Evolutionary conservation across 1,284 basidiomycete genomes (phyloP).

Genomic region (Pseudozyma sp.): DNA sequence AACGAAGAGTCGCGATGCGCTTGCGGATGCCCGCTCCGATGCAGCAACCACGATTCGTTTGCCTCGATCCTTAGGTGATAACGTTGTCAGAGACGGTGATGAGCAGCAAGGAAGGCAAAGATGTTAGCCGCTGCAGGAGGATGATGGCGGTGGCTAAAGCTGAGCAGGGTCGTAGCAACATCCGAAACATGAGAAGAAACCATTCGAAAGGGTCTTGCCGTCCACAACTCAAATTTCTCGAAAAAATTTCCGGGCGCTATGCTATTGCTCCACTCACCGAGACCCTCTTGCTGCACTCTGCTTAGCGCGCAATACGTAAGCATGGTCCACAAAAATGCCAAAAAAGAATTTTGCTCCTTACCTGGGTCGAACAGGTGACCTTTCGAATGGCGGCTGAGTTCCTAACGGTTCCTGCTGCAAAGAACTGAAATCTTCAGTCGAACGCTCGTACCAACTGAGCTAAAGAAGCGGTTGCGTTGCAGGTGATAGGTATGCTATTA

Average conservation of each 20-base stretch:
- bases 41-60: no score
- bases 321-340: not conserved
- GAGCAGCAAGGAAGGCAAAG: no score
- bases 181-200: slow-evolving; percentile 7
- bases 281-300: not conserved
- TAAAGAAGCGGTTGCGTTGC: slow-evolving; percentile 30
- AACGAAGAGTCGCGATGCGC: no score
- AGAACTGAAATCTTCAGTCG: slow-evolving; percentile 54
- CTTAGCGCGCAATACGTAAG: slow-evolving; percentile 11
- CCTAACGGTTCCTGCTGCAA: slow-evolving; percentile 5
- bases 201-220: slow-evolving; percentile 3
- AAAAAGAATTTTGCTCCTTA: slow-evolving; percentile 41
- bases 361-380: slow-evolving; percentile 56
- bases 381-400: slow-evolving; percentile 24
- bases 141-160: not conserved
- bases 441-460: slow-evolving; percentile 60
- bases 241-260: slow-evolving; percentile 25
- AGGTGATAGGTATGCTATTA: not conserved
- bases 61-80: no score
- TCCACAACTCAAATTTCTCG: slow-evolving; percentile 16
- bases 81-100: no score
- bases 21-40: no score
- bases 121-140: not conserved
- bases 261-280: slow-evolving; percentile 13
- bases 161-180: slow-evolving; percentile 3